Base-by-base conservation (phyloP, 148 eudicot species). In the Oxyria digyna region DNA sequence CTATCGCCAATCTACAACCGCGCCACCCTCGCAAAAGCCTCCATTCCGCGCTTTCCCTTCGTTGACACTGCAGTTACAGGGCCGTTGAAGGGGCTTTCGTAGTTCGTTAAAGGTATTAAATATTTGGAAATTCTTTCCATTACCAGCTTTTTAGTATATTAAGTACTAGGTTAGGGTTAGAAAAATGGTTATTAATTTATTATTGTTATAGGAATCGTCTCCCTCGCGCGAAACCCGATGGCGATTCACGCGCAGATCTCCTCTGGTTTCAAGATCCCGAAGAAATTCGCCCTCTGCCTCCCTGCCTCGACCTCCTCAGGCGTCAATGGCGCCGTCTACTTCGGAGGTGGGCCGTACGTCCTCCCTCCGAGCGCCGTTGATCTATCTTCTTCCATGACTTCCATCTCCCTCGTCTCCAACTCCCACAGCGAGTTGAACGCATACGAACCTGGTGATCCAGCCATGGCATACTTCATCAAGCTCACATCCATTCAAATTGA, bases 331-430 rank as follows among this genome's bases (percentile, higher is more conserved):
- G 80, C 72, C 15, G 37, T 77, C 32, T 77, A 74, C 20, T 80
- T 80, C 37, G 81, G 83, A 0, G 80, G 80, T 4, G 73, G 76
- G 24, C 80, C 83, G n/a, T 69, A 77, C 65, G 69, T 42, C 52
- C 17, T 77, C 29, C 74, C 75, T 17, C 74, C 78, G 3, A 75
- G 62, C 14, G 52, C 65, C 4, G 7, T 42, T 9, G 76, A 71
- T 32, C 32, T 71, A 14, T 71, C 80, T 4, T 63, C 10, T 18
- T 71, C 72, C 24, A 52, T 83, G 15, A 68, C 14, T 6, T 66
- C 62, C 72, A 78, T 81, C 4, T 70, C 76, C 21, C 68, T 81
- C 13, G 27, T 72, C 57, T 31, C 48, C 8, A 81, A 81, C 45
- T 74, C 81, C 10, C 21, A 64, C 68, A 17, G 20, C 68, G 21